These are phyloP conservation scores for Rhizopogon rudus DNA, from an alignment of 768 basidiomycete genomes.

Conservation along the genomic window DNA sequence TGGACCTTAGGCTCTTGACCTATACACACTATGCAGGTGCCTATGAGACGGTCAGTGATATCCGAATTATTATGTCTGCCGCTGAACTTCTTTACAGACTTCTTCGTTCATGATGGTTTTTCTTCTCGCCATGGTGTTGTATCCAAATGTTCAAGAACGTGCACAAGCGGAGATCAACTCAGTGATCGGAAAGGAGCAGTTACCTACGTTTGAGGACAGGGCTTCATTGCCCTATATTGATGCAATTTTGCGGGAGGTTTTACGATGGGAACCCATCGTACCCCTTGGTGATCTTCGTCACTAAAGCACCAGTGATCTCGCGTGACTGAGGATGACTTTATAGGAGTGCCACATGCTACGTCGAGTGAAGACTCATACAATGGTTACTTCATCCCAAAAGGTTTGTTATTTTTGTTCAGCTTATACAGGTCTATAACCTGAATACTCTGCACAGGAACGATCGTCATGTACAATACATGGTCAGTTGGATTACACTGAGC, in stretches of 20 bases:
- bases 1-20: neutral
- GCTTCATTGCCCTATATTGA: slow-evolving; percentile 8
- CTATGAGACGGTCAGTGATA: slow-evolving; percentile 4
- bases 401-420: neutral
- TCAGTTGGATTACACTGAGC: too few species aligned
- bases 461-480: too few species aligned
- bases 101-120: slow-evolving; percentile 5
- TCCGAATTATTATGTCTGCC: too few species aligned
- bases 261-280: slow-evolving; percentile 9
- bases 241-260: slow-evolving; percentile 11
- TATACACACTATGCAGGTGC: slow-evolving; percentile 1
- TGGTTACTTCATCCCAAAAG: slow-evolving; percentile 5
- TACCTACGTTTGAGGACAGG: slow-evolving; percentile 9
- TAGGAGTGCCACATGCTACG: neutral
- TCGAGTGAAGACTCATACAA: slow-evolving; percentile 2
- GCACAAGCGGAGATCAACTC: slow-evolving; percentile 19
- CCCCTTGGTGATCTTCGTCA: slow-evolving; percentile 6
- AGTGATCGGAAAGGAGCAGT: slow-evolving; percentile 13
- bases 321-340: neutral
- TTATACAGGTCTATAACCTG: too few species aligned
- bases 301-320: neutral
- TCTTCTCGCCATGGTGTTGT: slow-evolving; percentile 14
- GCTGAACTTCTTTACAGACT: slow-evolving; percentile 2
- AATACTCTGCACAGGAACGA: too few species aligned
- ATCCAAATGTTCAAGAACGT: slow-evolving; percentile 9